Conservation (phyloP, 176 grass and related monocot species). For the Oryza longistaminata region DNA sequence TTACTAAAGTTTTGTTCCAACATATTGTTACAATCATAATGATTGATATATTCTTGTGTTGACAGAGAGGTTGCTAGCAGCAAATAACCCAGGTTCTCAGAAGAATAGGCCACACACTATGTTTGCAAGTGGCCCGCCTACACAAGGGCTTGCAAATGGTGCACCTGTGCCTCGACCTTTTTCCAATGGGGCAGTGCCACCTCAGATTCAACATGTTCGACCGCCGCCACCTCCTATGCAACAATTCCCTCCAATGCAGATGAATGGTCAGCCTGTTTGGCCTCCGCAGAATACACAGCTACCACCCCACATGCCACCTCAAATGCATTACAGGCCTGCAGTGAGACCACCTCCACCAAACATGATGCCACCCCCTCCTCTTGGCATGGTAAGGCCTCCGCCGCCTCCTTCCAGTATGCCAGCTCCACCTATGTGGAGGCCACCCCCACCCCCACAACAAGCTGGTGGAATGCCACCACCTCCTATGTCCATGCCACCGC, state of each 20-base stretch:
- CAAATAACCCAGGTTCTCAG: constrained; percentile 74
- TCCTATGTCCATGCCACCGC: constrained; percentile 53
- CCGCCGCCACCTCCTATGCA: constrained; percentile 53
- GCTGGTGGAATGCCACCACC: constrained; percentile 52
- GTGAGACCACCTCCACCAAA: constrained; percentile 49
- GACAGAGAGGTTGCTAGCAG: constrained; percentile 66
- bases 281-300: constrained; percentile 49
- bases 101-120: constrained; percentile 85
- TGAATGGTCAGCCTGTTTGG: constrained; percentile 69
- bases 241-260: constrained; percentile 79
- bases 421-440: constrained; percentile 69
- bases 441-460: constrained; percentile 61
- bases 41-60: constrained; percentile 16
- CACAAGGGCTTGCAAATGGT: constrained; percentile 55
- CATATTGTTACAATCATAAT: neutral
- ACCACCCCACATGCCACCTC: constrained; percentile 41
- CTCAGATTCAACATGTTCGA: constrained; percentile 46
- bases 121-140: constrained; percentile 86
- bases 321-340: constrained; percentile 46
- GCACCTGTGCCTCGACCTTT: constrained; percentile 60
- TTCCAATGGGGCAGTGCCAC: constrained; percentile 57
- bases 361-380: constrained; percentile 66
- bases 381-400: constrained; percentile 69
- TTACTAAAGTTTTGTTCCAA: constrained; percentile 1
- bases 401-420: constrained; percentile 47